Evolutionary conservation across 805 yeast species (phyloP).

Genomic region (Isabelozyma rhagii): DNA sequence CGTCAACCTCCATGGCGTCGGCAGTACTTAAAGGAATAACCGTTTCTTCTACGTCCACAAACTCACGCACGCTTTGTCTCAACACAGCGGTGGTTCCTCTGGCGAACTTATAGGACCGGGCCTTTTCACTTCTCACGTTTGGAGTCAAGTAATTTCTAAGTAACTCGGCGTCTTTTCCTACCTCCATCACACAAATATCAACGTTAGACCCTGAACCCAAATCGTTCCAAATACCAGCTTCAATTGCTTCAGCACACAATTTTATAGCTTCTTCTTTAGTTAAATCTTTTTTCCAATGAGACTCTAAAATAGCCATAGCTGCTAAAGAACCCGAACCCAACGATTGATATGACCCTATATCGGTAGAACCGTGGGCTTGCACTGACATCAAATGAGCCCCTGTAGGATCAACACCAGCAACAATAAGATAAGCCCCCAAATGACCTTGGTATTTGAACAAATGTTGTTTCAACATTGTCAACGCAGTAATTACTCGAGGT

Average conservation of each 20-base stretch:
- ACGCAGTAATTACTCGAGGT: slow-evolving; percentile 91
- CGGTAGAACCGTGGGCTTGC: slow-evolving; percentile 98
- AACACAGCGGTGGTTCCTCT: slow-evolving; percentile 94
- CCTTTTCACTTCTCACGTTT: slow-evolving; percentile 79
- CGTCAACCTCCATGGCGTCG: slow-evolving; percentile 44
- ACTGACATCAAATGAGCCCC: slow-evolving; percentile 91
- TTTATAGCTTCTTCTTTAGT: slow-evolving; percentile 87
- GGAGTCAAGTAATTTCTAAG: slow-evolving; percentile 89
- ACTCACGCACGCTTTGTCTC: slow-evolving; percentile 59
- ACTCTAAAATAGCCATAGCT: slow-evolving; percentile 96
- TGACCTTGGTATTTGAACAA: slow-evolving; percentile 96
- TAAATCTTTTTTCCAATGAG: slow-evolving; percentile 77
- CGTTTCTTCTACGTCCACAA: slow-evolving; percentile 69
- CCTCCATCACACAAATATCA: slow-evolving; percentile 95
- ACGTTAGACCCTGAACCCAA: slow-evolving; percentile 98
- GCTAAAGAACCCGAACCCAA: slow-evolving; percentile 97
- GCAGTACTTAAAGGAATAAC: slow-evolving; percentile 36
- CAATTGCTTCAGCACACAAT: slow-evolving; percentile 88
- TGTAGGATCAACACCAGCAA: slow-evolving; percentile 97
- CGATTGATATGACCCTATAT: slow-evolving; percentile 88
- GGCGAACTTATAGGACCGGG: slow-evolving; percentile 76
- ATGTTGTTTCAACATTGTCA: slow-evolving; percentile 92
- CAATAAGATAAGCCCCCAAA: slow-evolving; percentile 93
- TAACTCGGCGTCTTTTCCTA: slow-evolving; percentile 81
- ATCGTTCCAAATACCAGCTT: slow-evolving; percentile 98